Evolutionary conservation across 768 basidiomycete species (phyloP).

Genomic region (Boletales sp.): DNA sequence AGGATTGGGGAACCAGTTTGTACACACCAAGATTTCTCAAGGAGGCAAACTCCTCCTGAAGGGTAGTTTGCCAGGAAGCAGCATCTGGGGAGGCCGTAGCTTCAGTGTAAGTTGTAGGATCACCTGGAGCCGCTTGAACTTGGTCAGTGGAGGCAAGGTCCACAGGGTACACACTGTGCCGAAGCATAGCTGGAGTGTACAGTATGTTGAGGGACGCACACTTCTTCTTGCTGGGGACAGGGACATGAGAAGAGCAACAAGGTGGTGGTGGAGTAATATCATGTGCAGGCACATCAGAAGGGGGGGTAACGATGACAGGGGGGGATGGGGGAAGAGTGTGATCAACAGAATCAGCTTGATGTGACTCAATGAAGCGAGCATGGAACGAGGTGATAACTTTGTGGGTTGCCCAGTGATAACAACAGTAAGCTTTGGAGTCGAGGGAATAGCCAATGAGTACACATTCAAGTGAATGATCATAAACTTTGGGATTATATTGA

Average conservation of each 20-base stretch:
- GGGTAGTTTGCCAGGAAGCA: conserved; percentile 19
- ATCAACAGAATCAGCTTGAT: too few relatives aligned
- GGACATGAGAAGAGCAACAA: too few relatives aligned
- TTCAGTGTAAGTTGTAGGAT: too few relatives aligned
- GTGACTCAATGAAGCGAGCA: not conserved
- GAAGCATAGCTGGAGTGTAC: too few relatives aligned
- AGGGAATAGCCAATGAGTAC: not conserved
- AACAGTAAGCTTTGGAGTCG: not conserved
- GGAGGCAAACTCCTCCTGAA: conserved; percentile 18
- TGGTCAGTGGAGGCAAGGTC: too few relatives aligned
- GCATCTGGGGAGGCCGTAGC: conserved; percentile 13
- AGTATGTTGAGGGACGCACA: too few relatives aligned
- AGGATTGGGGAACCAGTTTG: conserved; percentile 13
- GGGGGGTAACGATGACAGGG: too few relatives aligned
- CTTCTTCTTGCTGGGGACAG: too few relatives aligned
- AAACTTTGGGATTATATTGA: not conserved
- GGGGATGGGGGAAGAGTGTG: not conserved
- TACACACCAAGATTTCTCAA: conserved; percentile 8
- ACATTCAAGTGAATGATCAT: not conserved
- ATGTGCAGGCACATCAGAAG: too few relatives aligned
- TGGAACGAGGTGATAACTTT: not conserved
- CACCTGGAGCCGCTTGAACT: too few relatives aligned
- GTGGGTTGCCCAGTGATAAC: not conserved
- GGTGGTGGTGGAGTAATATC: too few relatives aligned
- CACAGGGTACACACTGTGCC: too few relatives aligned